Percentiles rank a stretch among this genome's conserved stretches.
Evolutionary conservation across 2,329 filamentous ascomycete genomes (phyloP).

Genomic region (Penicillium sp.): DNA sequence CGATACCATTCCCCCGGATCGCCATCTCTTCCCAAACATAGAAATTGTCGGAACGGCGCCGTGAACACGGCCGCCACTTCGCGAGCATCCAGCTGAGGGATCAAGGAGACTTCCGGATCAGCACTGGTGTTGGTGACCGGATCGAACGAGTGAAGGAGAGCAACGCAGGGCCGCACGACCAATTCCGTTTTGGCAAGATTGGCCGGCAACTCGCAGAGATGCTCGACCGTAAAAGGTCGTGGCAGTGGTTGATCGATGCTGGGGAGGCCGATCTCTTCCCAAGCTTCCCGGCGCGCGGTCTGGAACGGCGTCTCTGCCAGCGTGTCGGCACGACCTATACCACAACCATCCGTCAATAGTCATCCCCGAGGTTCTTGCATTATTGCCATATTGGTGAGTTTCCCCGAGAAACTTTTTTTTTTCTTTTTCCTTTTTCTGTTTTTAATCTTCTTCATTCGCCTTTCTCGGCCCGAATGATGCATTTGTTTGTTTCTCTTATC

Average conservation of each 20-base stretch:
- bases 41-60: slow-evolving; percentile 78
- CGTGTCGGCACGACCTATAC: slow-evolving; percentile 50
- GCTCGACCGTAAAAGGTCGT: slow-evolving; percentile 73
- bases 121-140: slow-evolving; percentile 39
- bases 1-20: slow-evolving; percentile 69
- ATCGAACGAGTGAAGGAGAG: slow-evolving; percentile 64
- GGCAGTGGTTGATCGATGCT: slow-evolving; percentile 63
- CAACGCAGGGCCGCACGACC: slow-evolving; percentile 69
- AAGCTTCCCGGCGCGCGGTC: slow-evolving; percentile 82
- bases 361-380: no score
- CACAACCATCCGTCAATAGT: background rate
- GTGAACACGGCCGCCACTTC: slow-evolving; percentile 94
- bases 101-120: slow-evolving; percentile 63
- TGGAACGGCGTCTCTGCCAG: slow-evolving; percentile 58
- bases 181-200: slow-evolving; percentile 68
- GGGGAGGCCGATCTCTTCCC: slow-evolving; percentile 87
- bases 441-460: no score
- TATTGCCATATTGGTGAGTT: no score
- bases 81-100: slow-evolving; percentile 75
- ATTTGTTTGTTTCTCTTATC: no score
- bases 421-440: slow-evolving; percentile 5
- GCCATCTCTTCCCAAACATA: slow-evolving; percentile 44
- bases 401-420: no score
- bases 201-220: slow-evolving; percentile 76
- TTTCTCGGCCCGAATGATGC: no score